Conservation (phyloP, 257 asterid genomes). For the Rehmannia glutinosa region DNA sequence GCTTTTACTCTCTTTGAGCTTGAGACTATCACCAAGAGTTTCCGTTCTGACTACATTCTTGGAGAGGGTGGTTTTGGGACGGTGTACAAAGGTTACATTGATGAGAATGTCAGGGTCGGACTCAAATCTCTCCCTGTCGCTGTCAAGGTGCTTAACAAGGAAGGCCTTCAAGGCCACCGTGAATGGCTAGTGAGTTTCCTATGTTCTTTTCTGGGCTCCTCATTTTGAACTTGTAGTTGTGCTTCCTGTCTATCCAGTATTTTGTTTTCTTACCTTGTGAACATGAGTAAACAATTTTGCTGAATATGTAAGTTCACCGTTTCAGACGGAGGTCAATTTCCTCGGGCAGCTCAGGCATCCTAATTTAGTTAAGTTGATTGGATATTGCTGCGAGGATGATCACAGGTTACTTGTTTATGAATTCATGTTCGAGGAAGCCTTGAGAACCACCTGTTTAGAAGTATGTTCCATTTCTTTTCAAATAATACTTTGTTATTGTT, state of each 20-base stretch:
- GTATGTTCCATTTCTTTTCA: constrained; percentile 50
- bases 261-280: not conserved
- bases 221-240: not conserved
- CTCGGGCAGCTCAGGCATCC: constrained; percentile 98
- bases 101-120: constrained; percentile 94
- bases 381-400: constrained; percentile 99
- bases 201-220: not conserved
- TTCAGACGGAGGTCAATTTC: constrained; percentile 93
- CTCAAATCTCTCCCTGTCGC: constrained; percentile 97
- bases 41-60: constrained; percentile 96
- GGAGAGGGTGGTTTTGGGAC: constrained; percentile 99
- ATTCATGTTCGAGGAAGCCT: constrained; percentile 99
- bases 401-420: constrained; percentile 93
- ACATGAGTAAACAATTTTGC: not conserved
- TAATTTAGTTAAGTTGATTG: constrained; percentile 92
- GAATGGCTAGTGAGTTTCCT: constrained; percentile 85
- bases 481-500: constrained; percentile 14
- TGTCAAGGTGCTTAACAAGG: constrained; percentile 96
- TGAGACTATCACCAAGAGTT: constrained; percentile 94
- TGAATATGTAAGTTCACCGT: constrained; percentile 9
- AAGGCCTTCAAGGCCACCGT: constrained; percentile 98
- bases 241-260: not conserved
- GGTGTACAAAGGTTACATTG: constrained; percentile 96
- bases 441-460: constrained; percentile 96
- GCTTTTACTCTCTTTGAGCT: constrained; percentile 93